Evolutionary conservation across 768 basidiomycete species (phyloP).

Genomic region (Rhodotorula paludigena): DNA sequence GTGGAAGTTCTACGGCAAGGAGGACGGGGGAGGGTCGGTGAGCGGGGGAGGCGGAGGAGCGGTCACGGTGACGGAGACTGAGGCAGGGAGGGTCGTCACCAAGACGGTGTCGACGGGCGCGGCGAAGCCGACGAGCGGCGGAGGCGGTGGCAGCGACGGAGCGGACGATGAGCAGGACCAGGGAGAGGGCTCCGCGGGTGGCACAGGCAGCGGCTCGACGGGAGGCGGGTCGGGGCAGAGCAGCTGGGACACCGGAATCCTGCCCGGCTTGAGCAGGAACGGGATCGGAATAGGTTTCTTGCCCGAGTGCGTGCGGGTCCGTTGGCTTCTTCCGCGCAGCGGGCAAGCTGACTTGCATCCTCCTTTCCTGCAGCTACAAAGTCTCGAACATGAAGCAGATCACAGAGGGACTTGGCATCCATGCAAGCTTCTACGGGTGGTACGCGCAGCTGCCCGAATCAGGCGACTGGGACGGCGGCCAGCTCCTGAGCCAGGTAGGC

Average conservation of each 20-base stretch:
- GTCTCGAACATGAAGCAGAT: conserved; percentile 18
- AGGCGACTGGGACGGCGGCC: conserved; percentile 23
- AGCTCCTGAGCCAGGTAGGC: not conserved
- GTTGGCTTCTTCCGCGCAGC: not conserved
- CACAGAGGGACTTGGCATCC: conserved; percentile 12
- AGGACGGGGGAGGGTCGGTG: no score
- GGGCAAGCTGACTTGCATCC: not conserved
- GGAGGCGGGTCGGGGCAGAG: not conserved
- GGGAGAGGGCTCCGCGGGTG: no score
- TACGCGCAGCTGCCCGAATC: conserved; percentile 24
- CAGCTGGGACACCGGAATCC: not conserved
- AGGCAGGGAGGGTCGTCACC: not conserved
- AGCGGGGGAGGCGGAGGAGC: no score
- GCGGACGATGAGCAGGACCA: no score
- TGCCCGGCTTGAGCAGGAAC: conserved; percentile 19
- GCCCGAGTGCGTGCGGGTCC: not conserved
- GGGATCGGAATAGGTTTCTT: conserved; percentile 29
- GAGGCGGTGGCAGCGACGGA: not conserved
- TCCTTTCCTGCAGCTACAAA: not conserved
- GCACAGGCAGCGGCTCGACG: not conserved
- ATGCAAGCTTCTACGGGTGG: conserved; percentile 20
- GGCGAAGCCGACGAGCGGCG: not conserved
- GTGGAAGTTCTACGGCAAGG: not conserved
- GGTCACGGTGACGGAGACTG: not conserved
- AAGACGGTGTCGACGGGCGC: not conserved